phyloP scores from a whole-genome alignment of 2,329 filamentous ascomycete species.

The Paramyrothecium sp. region DNA sequence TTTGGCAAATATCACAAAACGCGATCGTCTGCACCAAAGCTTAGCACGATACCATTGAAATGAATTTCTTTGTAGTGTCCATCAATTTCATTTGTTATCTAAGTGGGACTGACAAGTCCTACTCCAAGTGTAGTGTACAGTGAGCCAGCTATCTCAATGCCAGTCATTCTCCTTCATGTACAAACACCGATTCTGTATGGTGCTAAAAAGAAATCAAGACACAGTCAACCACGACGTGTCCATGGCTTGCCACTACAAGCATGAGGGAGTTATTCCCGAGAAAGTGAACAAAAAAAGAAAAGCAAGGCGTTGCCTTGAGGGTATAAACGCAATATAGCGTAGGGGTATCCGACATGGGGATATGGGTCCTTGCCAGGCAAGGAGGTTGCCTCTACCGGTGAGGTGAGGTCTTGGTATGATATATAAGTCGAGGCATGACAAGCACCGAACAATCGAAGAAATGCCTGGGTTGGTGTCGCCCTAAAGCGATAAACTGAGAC shows the following conservation, averaged over 20 bases:
- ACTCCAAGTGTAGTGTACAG: slow-evolving; percentile 13
- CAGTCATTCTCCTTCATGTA: slow-evolving; percentile 6
- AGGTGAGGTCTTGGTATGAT: not conserved
- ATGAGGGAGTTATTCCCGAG: not conserved
- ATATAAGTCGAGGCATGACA: not conserved
- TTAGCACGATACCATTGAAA: not conserved
- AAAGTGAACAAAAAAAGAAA: slow-evolving; percentile 6
- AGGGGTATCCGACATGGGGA: not conserved
- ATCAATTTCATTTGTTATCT: not conserved
- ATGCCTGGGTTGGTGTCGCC: no score
- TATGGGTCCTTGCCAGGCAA: not conserved
- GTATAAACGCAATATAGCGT: slow-evolving; percentile 16
- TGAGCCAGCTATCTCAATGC: slow-evolving; percentile 5
- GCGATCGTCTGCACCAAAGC: no score
- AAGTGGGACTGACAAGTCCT: not conserved
- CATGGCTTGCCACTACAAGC: not conserved
- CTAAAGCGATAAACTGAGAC: no score
- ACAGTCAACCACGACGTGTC: not conserved
- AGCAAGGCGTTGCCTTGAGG: slow-evolving; percentile 17
- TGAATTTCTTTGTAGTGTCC: not conserved
- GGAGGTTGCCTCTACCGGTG: not conserved
- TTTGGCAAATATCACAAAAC: no score
- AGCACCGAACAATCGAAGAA: no score
- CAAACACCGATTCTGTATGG: not conserved
- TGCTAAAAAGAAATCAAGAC: not conserved